phyloP scores from a whole-genome alignment of 108 stramenopile species.

The Parietichytrium sp. region DNA sequence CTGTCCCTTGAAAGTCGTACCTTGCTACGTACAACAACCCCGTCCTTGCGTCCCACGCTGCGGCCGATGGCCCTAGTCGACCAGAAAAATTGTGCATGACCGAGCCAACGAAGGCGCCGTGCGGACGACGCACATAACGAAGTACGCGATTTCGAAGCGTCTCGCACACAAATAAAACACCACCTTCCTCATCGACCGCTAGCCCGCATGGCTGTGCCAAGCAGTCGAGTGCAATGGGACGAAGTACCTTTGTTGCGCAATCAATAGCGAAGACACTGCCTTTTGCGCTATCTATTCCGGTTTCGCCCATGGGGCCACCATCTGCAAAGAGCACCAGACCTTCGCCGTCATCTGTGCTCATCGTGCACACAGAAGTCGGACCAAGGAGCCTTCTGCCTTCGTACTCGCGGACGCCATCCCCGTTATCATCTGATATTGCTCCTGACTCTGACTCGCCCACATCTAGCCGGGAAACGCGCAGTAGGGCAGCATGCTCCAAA shows the following conservation, averaged over 20 bases:
- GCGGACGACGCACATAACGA: neutral
- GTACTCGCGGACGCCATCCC: conserved; percentile 18
- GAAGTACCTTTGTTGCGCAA: neutral
- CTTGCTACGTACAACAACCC: neutral
- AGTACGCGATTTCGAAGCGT: conserved; percentile 32
- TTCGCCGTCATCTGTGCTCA: no score
- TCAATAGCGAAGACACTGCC: conserved; percentile 38
- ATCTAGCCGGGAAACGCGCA: neutral
- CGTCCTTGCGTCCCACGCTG: neutral
- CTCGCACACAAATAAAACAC: conserved; percentile 33
- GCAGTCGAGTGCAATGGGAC: neutral
- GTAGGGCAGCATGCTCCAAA: neutral
- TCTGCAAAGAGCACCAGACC: conserved; percentile 40
- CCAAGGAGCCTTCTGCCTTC: conserved; percentile 33
- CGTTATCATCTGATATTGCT: no score
- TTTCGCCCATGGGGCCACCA: conserved; percentile 35
- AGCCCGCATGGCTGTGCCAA: conserved; percentile 40
- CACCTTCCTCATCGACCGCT: neutral
- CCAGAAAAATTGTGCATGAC: conserved; percentile 35
- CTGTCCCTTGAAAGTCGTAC: neutral
- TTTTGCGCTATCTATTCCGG: neutral
- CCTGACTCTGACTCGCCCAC: neutral
- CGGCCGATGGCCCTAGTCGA: conserved; percentile 36
- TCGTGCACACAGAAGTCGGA: neutral
- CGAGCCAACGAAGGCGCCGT: conserved; percentile 34